phyloP scores from a whole-genome alignment of 768 basidiomycete species.

The Fistulinella prunicolor region DNA sequence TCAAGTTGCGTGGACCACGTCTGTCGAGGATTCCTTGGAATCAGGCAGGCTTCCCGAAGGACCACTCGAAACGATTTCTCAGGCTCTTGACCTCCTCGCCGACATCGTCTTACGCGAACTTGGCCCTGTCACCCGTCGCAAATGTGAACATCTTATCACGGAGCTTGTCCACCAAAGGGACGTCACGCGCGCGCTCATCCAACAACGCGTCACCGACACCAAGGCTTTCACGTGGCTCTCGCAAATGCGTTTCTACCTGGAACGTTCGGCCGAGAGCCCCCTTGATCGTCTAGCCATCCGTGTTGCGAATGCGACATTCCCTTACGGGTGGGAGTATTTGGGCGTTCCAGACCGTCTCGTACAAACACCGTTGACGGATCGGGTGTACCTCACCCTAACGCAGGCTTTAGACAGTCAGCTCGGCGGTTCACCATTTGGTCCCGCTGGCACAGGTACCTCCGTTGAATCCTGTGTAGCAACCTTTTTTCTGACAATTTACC shows the following conservation, averaged over 20 bases:
- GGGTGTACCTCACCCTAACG: conserved; percentile 93
- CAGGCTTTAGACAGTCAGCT: conserved; percentile 94
- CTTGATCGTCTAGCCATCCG: conserved; percentile 77
- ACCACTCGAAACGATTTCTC: conserved; percentile 70
- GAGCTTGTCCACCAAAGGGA: conserved; percentile 98
- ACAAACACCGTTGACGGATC: conserved; percentile 95
- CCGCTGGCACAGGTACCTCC: conserved; percentile 85
- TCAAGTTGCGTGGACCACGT: conserved; percentile 91
- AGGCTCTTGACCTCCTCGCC: conserved; percentile 91
- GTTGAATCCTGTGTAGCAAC: neutral
- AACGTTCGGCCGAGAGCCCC: conserved; percentile 65
- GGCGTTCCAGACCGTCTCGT: conserved; percentile 96
- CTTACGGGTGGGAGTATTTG: conserved; percentile 98
- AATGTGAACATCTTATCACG: conserved; percentile 98
- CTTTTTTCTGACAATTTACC: conserved; percentile 3
- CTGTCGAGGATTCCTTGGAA: conserved; percentile 72
- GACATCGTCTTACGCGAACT: conserved; percentile 94
- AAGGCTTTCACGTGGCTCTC: conserved; percentile 90
- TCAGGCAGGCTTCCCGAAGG: conserved; percentile 52
- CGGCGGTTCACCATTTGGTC: conserved; percentile 97
- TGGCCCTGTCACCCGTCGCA: conserved; percentile 85
- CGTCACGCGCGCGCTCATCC: conserved; percentile 78
- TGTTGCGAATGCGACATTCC: conserved; percentile 89
- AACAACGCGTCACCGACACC: conserved; percentile 58
- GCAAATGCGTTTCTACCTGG: conserved; percentile 98